Evolutionary conservation across 129 eudicot species (phyloP), one percentile per base, ranked within the genome.

Genomic region (Centrapalus pauciflorus): DNA sequence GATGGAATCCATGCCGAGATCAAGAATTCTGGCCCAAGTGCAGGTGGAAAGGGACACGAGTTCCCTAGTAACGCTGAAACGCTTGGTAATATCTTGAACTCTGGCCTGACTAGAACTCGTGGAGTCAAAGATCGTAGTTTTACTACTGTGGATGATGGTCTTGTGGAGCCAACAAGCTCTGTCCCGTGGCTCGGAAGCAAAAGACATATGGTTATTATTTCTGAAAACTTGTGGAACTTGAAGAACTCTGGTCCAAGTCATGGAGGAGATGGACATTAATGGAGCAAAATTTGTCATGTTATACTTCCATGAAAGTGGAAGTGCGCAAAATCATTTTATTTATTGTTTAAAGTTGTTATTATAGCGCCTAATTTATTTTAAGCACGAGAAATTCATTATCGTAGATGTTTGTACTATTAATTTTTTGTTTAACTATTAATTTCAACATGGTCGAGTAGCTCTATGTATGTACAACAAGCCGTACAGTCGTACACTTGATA

Each of bases 171-270:
- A 2, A 69, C 55, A 34, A 70, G 29, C 25, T 56, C 67, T 0
- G 83, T 77, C 6, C 69, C 67, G 70, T 29, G 49, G 33, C 32
- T 55, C 12, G 84, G 80, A 30, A 60, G 54, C 56, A n/a, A 69
- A 30, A 55, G 74, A 6, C 41, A 55, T 55, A 19, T 5, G 11
- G 58, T 52, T 16, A 35, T 11, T 2, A 13, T 54, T 35, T 48
- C 65, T 55, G 16, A 21, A 0, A 37, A 12, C 4, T 35, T 69
- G 3, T 62, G 66, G 11, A 25, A 27, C 12, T 5, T 75, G 2
- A 75, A 67, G 69, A 61, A 67, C 63, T 65, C 80, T 0, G 74
- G 79, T 34, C 69, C 61, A 5, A 50, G 63, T 37, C 70, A 32
- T 0, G 75, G 80, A 59, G 80, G 80, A 34, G 34, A 76, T 9